Base-by-base conservation (phyloP, 2,329 filamentous ascomycete genomes). In the Paecilomyces sp. region DNA sequence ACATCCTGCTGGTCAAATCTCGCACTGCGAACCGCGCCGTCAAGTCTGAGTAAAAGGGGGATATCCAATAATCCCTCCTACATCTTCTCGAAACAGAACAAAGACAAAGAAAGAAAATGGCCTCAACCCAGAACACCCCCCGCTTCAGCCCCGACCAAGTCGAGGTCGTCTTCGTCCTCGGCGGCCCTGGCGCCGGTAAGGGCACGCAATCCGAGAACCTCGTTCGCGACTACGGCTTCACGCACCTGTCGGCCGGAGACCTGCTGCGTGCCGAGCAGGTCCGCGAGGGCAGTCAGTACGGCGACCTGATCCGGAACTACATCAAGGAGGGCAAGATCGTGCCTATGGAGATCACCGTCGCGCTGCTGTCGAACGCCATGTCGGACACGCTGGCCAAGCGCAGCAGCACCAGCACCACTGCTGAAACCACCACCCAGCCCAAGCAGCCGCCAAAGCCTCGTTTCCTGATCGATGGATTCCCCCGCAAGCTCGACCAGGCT, bases 271-370 rank as follows among this genome's bases (percentile, higher is more conserved):
- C 91, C 64, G 94, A 99, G 80, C 94, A 97, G 79, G 83, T 93
- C 71, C 89, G 93, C 3, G 83, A 85, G 0, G 92, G 91, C 60
- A 91, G 87, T 65, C 83, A 97, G 76, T 97, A 96, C 74, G 94
- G 94, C 73, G 86, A 92, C 65, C 83, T 97, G 79, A 99, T 99
- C 83, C 88, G 88, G 74, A 84, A 88, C 67, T 92, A 94, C 80
- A 99, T 99, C 82, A 90, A 89, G 72, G 88, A 99, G 74, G 94
- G 94, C 61, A 87, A 87, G 68, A 99, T 99, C 75, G 94, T 99
- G 64, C 94, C 94, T n/a, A 96, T 96, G 91, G 93, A 97, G 76
- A 92, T 97, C 56, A 99, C 94, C 4, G 89, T 99, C 61, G 88
- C 92, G 69, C 80, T 99, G 36, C 84, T 99, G 52, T 92, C 97